Base-by-base conservation (phyloP, 768 basidiomycete genomes). In the Boletus insuetus region DNA sequence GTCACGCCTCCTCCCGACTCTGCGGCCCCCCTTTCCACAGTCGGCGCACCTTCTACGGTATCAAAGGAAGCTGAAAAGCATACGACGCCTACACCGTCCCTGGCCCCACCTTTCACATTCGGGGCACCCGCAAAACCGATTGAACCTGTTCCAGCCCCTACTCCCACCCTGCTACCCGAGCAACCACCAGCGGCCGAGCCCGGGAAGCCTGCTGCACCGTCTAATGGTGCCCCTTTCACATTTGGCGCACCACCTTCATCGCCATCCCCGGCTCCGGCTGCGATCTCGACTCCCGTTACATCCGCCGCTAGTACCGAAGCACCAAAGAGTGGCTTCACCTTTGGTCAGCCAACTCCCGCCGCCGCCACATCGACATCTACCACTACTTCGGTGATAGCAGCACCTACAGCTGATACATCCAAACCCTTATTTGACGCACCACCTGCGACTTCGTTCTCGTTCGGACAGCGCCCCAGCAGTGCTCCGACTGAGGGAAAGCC, bases 351-450 rank as follows among this genome's bases (percentile, higher is more conserved):
- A 3, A 9, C 65, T 24, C 17, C 58, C 13, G 34, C 12, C 17
- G 4, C 52, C 17, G 34, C 61, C 20, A 31, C 57, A 19, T 41
- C 63, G 12, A 41, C 50, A 9, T 19, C 66, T 3, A 37, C 52
- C 0, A 41, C 66, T 14, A 32, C 50, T 17, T 34, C 63, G 4
- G 51, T n/a, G 46, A 42, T 17, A 19, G 43, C 53, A 16, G 44
- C 53, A 16, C 46, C 68, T 16, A 45, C 69, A 17, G 40, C 68
- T 10, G 76, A 80, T 24, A 62, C 73, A 0, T 67, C 78, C 0
- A 80, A 82, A 60, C 69, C 80, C 3, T 29, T 72, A 8, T 81
- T 83, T 45, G 72, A 74, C 32, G 56, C 65, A 40, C 53, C 61
- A 35, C 60, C 66, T 51, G 34, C 55, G 38, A 58, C 62, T 45